Percentiles rank a stretch among this genome's conserved stretches.
Evolutionary conservation across 345 rosid species (phyloP).

Genomic region (Aethionema arabicum): DNA sequence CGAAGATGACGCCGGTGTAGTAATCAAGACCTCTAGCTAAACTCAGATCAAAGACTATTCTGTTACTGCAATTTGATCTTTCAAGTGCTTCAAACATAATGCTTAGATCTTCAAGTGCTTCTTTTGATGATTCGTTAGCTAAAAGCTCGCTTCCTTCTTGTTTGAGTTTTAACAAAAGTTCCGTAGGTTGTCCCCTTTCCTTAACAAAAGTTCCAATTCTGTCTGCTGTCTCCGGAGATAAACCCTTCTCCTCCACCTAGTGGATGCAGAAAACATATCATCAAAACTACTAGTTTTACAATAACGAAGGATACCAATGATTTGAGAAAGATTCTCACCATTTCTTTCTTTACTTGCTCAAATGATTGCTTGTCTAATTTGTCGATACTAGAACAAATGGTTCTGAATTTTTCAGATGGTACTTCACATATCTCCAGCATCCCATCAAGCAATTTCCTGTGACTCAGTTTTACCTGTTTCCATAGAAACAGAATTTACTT

Average conservation of each 20-base stretch:
- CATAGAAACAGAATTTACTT: neutral
- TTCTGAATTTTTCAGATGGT: slow-evolving; percentile 66
- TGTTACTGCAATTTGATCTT: slow-evolving; percentile 67
- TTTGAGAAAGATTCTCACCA: slow-evolving; percentile 43
- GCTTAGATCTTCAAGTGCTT: slow-evolving; percentile 63
- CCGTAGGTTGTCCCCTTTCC: slow-evolving; percentile 59
- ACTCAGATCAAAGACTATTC: slow-evolving; percentile 90
- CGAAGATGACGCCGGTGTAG: slow-evolving; percentile 92
- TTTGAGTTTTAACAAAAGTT: slow-evolving; percentile 52
- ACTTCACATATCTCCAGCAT: slow-evolving; percentile 82
- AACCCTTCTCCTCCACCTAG: neutral
- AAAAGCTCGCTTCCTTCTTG: slow-evolving; percentile 50
- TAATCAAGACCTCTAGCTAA: slow-evolving; percentile 99
- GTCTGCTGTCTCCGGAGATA: slow-evolving; percentile 44
- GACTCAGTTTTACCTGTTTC: slow-evolving; percentile 63
- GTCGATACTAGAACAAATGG: slow-evolving; percentile 82
- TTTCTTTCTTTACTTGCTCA: slow-evolving; percentile 69
- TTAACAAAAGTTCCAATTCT: slow-evolving; percentile 61
- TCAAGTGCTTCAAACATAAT: slow-evolving; percentile 78
- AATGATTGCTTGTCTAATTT: slow-evolving; percentile 76
- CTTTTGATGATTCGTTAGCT: slow-evolving; percentile 47
- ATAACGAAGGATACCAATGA: neutral
- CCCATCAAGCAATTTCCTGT: slow-evolving; percentile 73
- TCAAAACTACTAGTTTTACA: neutral
- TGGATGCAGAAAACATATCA: neutral